Percentiles rank a stretch among this genome's conserved stretches.
Conservation (phyloP, 345 rosid species). For the Salix suchowensis region DNA sequence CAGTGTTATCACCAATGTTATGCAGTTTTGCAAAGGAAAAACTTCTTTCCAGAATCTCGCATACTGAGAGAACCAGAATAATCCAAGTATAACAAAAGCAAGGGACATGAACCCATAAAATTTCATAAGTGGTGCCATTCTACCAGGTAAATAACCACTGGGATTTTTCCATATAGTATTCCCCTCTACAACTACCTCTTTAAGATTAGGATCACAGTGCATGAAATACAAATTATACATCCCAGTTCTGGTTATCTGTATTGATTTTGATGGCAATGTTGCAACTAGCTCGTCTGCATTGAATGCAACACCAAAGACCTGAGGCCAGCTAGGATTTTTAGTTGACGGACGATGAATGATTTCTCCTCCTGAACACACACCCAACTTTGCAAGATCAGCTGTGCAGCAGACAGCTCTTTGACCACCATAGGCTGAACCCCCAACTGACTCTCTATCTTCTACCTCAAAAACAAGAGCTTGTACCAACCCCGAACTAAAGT, state of each 20-base stretch:
- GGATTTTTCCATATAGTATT: conserved; percentile 96
- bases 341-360: conserved; percentile 76
- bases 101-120: conserved; percentile 85
- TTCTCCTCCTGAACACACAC: conserved; percentile 69
- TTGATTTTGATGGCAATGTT: conserved; percentile 44
- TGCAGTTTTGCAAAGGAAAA: conserved; percentile 79
- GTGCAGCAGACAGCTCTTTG: conserved; percentile 96
- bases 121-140: conserved; percentile 95
- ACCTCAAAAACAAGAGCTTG: conserved; percentile 82
- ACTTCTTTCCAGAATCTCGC: conserved; percentile 93
- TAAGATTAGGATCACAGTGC: conserved; percentile 71
- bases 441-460: conserved; percentile 75
- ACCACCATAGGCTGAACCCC: conserved; percentile 98
- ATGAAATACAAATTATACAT: conserved; percentile 93
- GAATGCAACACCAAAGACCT: conserved; percentile 59
- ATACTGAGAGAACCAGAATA: conserved; percentile 93
- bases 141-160: conserved; percentile 80
- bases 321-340: conserved; percentile 65
- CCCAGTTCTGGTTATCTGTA: conserved; percentile 74
- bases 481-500: conserved; percentile 47
- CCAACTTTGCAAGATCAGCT: conserved; percentile 79
- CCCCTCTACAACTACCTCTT: conserved; percentile 63
- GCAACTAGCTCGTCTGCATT: conserved; percentile 41
- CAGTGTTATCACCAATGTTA: conserved; percentile 74
- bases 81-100: conserved; percentile 76